A percentile compares a stretch with the other conserved stretches of the same genome.
Conservation (phyloP, 1,284 basidiomycete species). For the Lentinula novae-zelandiae region DNA sequence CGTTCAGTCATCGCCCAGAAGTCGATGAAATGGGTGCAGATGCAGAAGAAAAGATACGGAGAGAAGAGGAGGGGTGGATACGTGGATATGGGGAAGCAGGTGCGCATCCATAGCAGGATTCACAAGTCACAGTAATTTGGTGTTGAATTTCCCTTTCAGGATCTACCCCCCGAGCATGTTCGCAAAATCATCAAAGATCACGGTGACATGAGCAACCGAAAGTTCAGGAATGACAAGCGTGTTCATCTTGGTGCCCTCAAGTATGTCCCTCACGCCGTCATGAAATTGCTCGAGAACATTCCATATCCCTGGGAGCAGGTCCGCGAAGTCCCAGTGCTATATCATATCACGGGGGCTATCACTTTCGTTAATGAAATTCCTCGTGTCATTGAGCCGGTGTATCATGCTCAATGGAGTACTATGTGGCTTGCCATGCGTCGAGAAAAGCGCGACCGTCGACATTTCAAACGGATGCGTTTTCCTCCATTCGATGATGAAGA, state of each 20-base stretch:
- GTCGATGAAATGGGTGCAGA: conserved; percentile 91
- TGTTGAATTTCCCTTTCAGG: conserved; percentile 39
- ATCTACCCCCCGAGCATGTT: conserved; percentile 90
- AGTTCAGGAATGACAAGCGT: conserved; percentile 98
- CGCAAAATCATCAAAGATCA: conserved; percentile 98
- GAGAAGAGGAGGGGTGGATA: conserved; percentile 87
- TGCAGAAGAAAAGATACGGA: conserved; percentile 88
- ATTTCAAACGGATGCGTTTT: conserved; percentile 99
- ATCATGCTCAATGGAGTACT: conserved; percentile 98
- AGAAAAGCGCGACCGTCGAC: conserved; percentile 97
- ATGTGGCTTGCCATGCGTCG: conserved; percentile 99
- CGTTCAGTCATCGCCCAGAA: conserved; percentile 65
- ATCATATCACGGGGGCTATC: conserved; percentile 99
- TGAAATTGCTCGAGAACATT: conserved; percentile 99
- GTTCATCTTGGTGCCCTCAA: conserved; percentile 98
- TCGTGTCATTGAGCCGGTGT: conserved; percentile 94
- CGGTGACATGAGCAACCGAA: conserved; percentile 94
- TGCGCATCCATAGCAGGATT: conserved; percentile 29
- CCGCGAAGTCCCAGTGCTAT: conserved; percentile 93
- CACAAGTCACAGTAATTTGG: neutral
- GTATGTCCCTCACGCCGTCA: conserved; percentile 98
- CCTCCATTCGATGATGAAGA: conserved; percentile 99
- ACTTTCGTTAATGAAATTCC: conserved; percentile 99
- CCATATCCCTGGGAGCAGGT: conserved; percentile 99
- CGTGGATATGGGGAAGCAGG: conserved; percentile 93